Evolutionary conservation across 345 rosid species (phyloP).

Genomic region (Melaleuca alternifolia): DNA sequence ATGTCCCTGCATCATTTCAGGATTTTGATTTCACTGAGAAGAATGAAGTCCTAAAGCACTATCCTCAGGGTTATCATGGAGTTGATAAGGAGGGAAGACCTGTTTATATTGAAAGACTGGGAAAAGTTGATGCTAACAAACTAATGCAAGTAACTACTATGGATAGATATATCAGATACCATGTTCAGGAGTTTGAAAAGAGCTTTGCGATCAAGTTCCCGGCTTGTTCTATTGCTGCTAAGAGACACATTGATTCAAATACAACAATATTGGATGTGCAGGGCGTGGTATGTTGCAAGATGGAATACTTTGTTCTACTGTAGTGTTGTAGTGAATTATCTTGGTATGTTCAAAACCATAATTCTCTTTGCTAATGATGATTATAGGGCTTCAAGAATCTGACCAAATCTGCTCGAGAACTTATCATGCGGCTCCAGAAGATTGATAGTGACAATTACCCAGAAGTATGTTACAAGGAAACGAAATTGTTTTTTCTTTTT

Average conservation of each 20-base stretch:
- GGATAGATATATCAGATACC: conserved; percentile 75
- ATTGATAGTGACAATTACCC: conserved; percentile 93
- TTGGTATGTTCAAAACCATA: not conserved
- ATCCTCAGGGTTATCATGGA: conserved; percentile 94
- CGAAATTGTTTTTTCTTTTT: not conserved
- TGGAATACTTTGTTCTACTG: not conserved
- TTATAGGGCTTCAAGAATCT: conserved; percentile 69
- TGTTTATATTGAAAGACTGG: conserved; percentile 78
- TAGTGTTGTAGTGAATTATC: not conserved
- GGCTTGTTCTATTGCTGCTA: conserved; percentile 83
- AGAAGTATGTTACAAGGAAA: conserved; percentile 39
- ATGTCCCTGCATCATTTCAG: conserved; percentile 17
- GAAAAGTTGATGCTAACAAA: conserved; percentile 60
- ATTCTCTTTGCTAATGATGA: not conserved
- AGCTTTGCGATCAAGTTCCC: conserved; percentile 70
- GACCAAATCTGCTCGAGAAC: conserved; percentile 71
- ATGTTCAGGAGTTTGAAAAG: conserved; percentile 86
- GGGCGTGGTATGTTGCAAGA: conserved; percentile 57
- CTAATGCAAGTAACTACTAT: conserved; percentile 77
- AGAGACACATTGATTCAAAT: conserved; percentile 83
- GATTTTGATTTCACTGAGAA: conserved; percentile 80
- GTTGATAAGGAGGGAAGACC: conserved; percentile 97
- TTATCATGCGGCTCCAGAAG: conserved; percentile 73
- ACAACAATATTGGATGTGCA: conserved; percentile 92
- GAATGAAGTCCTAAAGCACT: conserved; percentile 61